Percentiles rank a stretch among this genome's conserved stretches.
These are phyloP conservation scores for Neofusicoccum umdonicola DNA, from an alignment of 2,329 filamentous ascomycete genomes.

Conservation along the genomic window DNA sequence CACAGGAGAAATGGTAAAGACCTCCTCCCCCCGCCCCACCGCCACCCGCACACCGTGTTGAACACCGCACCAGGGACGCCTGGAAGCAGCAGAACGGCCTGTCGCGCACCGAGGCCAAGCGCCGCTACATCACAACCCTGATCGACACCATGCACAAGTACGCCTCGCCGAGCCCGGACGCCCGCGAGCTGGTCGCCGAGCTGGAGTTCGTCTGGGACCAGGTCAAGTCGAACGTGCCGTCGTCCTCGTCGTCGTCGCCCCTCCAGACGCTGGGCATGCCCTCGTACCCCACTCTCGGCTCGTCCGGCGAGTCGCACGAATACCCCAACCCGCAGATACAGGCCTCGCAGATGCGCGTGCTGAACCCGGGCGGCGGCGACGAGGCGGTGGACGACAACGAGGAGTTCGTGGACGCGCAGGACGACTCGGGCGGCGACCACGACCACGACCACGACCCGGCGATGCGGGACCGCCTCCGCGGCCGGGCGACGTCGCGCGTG, in stretches of 20 bases:
- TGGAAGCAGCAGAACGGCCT: constrained; percentile 88
- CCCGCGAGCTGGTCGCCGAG: constrained; percentile 82
- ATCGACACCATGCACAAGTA: constrained; percentile 97
- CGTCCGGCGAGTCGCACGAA: constrained; percentile 46
- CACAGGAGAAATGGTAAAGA: constrained; percentile 64
- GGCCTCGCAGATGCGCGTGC: constrained; percentile 8
- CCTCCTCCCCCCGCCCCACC: constrained; percentile 21
- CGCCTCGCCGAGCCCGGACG: constrained; percentile 80
- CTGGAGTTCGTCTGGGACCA: constrained; percentile 99
- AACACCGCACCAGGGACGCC: constrained; percentile 63
- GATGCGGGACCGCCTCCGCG: background rate
- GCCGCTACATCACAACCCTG: constrained; percentile 60
- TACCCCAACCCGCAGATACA: constrained; percentile 24
- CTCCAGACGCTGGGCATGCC: constrained; percentile 37
- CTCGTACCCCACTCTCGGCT: constrained; percentile 40
- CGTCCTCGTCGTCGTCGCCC: constrained; percentile 53
- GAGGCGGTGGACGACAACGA: constrained; percentile 37
- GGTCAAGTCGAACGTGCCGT: constrained; percentile 77
- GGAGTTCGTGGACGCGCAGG: constrained; percentile 49
- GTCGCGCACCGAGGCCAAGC: constrained; percentile 67
- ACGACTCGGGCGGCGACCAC: constrained; percentile 39
- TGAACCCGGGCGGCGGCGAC: background rate
- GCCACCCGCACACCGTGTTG: background rate
- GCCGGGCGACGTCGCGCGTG: background rate
- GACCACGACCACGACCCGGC: constrained; percentile 27